These are phyloP conservation scores for Gynandropsis gynandra DNA, from an alignment of 345 rosid species.

Conservation along the genomic window DNA sequence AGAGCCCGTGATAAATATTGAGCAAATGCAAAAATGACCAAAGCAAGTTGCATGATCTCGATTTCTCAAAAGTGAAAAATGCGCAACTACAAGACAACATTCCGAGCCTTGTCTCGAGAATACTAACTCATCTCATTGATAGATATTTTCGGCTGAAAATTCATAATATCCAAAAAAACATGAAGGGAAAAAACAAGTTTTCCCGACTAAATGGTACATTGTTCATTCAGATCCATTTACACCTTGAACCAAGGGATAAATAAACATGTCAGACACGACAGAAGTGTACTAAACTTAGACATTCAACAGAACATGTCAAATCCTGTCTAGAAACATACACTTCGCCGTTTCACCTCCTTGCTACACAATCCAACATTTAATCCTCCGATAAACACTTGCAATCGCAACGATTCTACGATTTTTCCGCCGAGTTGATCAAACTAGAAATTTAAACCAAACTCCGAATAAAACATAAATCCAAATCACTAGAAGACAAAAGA, in stretches of 20 bases:
- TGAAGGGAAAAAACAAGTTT: background rate
- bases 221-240: background rate
- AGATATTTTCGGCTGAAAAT: background rate
- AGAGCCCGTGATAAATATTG: conserved; percentile 7
- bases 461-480: background rate
- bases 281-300: conserved; percentile 5
- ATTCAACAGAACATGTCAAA: conserved; percentile 7
- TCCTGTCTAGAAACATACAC: conserved; percentile 17
- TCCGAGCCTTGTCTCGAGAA: background rate
- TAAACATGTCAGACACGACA: conserved; percentile 17
- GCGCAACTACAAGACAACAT: too few species aligned
- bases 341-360: conserved; percentile 7
- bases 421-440: background rate
- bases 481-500: conserved; percentile 11
- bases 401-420: conserved; percentile 1
- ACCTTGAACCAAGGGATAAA: background rate
- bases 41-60: too few species aligned
- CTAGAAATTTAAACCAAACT: background rate
- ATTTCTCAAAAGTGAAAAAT: too few species aligned
- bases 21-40: background rate
- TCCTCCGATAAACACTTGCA: background rate
- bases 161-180: background rate
- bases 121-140: background rate
- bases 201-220: background rate
- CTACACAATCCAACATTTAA: background rate